Evolutionary conservation across 306 rosid species (phyloP).

Genomic region (Hippophae rhamnoides): DNA sequence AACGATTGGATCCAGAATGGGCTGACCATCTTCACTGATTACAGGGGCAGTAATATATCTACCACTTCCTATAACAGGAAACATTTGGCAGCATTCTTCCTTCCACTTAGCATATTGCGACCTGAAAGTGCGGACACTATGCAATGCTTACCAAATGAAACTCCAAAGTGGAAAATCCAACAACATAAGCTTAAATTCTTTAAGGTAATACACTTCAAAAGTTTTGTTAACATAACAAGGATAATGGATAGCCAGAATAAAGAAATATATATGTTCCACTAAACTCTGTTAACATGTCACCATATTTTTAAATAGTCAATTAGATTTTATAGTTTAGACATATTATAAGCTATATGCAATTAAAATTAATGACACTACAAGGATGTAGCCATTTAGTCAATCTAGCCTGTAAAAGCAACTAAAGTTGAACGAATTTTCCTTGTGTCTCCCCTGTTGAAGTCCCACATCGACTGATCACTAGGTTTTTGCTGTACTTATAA

Average conservation of each 20-base stretch:
- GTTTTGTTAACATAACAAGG: background rate
- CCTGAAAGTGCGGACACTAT: slow-evolving; percentile 32
- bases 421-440: too few relatives aligned
- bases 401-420: background rate
- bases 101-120: slow-evolving; percentile 66
- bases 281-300: background rate
- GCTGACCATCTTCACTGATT: slow-evolving; percentile 68
- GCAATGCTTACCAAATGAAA: slow-evolving; percentile 4
- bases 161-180: background rate
- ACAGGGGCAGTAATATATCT: slow-evolving; percentile 85
- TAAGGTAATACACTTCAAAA: background rate
- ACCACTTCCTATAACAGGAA: slow-evolving; percentile 94
- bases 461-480: too few relatives aligned
- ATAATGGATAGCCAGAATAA: background rate
- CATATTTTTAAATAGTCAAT: background rate
- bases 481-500: too few relatives aligned
- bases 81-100: slow-evolving; percentile 75
- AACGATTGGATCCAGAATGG: slow-evolving; percentile 71
- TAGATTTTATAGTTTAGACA: background rate
- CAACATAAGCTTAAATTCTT: background rate
- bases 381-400: background rate
- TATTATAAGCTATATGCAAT: too few relatives aligned
- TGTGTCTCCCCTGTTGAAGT: too few relatives aligned
- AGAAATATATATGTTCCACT: background rate
- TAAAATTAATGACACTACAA: background rate